These are phyloP conservation scores for Cupressus sempervirens DNA, from an alignment of 75 land plant genomes.

Conservation along the genomic window DNA sequence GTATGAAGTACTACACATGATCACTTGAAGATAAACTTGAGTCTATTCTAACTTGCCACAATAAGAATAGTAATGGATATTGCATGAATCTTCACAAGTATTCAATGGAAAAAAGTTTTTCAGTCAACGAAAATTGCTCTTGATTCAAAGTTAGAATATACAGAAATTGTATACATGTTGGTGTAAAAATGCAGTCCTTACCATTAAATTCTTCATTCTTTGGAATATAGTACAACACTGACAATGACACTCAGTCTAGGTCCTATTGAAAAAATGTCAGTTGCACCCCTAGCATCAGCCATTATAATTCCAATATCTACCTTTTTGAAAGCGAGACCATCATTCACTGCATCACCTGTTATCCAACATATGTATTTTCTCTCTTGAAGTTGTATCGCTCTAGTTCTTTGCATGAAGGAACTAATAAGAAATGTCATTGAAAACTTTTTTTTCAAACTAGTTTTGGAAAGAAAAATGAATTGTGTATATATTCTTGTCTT, in stretches of 20 bases:
- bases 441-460: too few relatives aligned
- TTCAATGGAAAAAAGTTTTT: neutral
- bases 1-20: neutral
- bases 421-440: too few relatives aligned
- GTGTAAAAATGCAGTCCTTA: constrained; percentile 14
- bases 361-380: constrained; percentile 80
- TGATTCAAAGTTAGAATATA: neutral
- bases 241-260: constrained; percentile 85
- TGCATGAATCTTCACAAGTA: constrained; percentile 56
- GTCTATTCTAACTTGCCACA: constrained; percentile 38
- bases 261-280: constrained; percentile 81
- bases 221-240: constrained; percentile 86
- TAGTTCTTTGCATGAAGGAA: too few relatives aligned
- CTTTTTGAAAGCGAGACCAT: constrained; percentile 85
- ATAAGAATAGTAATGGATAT: constrained; percentile 64
- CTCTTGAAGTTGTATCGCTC: constrained; percentile 71
- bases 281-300: constrained; percentile 83
- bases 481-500: too few relatives aligned
- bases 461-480: too few relatives aligned
- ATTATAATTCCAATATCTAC: constrained; percentile 91
- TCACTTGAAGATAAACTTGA: neutral
- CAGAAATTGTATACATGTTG: neutral
- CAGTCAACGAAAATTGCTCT: neutral
- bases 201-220: constrained; percentile 86
- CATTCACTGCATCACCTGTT: constrained; percentile 94